Evolutionary conservation across 306 rosid genomes (phyloP), one percentile per base, ranked within the genome.

Genomic region (Clitoria ternatea): DNA sequence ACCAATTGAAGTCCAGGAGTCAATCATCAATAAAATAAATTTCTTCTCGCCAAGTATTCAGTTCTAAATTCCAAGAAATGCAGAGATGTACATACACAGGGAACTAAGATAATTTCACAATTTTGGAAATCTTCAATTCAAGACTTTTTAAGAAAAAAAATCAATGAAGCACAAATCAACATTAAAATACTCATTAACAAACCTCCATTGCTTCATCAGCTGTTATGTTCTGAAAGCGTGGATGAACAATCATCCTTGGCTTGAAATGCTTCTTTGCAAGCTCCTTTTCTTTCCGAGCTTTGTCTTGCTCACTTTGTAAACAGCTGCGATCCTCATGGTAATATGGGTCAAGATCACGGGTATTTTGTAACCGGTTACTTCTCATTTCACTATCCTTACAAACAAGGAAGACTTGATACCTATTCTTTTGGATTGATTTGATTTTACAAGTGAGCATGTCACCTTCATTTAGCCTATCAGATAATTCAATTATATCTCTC

Each of bases 181-280:
- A 54, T 19, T 37, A 26, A 72, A 54, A 18, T 14, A 43, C 64
- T 64, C 10, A 39, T 76, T 39, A 68, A 56, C 89, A 80, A 56
- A 95, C 99, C 97, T 91, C 86, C 90, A 86, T 86, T 61, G 97
- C 99, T 86, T 89, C 92, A 66, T 95, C 99, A 30, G 97, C 96
- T 17, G 99, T 89, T 33, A 91, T 85, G 81, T 95, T 95, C 82
- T 95, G 96, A 79, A 95, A 95, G 20, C 97, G 97, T 18, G 99
- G 99, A 78, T 95, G 99, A 80, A 91, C 96, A 64, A 95, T 95
- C 99, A 91, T 91, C 81, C 99, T 91, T 19, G 95, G 92, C 84
- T 91, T 95, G 80, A 95, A 95, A 82, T 84, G 97, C 79, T 87
- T 95, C 84, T 91, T 95, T 2, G 96, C 96, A 54, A 84, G 88